Evolutionary conservation across 2,329 filamentous ascomycete species (phyloP).

Genomic region (Exophiala bonariae): DNA sequence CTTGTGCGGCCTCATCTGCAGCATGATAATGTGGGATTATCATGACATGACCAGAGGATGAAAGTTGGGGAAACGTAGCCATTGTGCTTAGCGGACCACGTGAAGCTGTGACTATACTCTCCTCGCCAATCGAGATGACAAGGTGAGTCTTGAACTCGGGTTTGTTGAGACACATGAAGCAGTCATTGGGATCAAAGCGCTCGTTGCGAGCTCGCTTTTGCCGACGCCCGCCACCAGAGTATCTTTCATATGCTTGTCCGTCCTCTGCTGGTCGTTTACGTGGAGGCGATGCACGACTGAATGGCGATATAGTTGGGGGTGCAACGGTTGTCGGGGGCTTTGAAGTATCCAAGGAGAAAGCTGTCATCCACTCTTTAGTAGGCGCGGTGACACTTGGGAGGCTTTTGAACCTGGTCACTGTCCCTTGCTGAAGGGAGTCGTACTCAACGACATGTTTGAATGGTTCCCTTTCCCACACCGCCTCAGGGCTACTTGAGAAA

Average conservation of each 20-base stretch:
- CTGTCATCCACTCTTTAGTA: slow-evolving; percentile 64
- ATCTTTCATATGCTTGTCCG: slow-evolving; percentile 32
- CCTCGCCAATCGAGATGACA: slow-evolving; percentile 83
- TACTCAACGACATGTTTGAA: slow-evolving; percentile 55
- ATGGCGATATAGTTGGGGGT: slow-evolving; percentile 73
- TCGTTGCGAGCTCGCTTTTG: slow-evolving; percentile 45
- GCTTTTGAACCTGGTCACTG: slow-evolving; percentile 85
- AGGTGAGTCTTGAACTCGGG: slow-evolving; percentile 81
- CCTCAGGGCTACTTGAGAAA: slow-evolving; percentile 68
- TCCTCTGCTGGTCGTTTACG: slow-evolving; percentile 54
- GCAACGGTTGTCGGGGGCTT: slow-evolving; percentile 61
- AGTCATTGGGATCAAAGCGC: slow-evolving; percentile 64
- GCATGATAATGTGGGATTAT: slow-evolving; percentile 86
- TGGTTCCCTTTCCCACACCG: slow-evolving; percentile 88
- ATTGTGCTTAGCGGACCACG: slow-evolving; percentile 81
- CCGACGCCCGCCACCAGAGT: slow-evolving; percentile 39
- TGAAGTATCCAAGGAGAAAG: slow-evolving; percentile 67
- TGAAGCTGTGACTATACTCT: slow-evolving; percentile 85
- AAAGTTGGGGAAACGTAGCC: slow-evolving; percentile 69
- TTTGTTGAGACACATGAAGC: slow-evolving; percentile 95
- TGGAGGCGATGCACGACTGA: slow-evolving; percentile 45
- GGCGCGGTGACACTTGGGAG: slow-evolving; percentile 76
- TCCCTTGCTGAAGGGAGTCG: slow-evolving; percentile 55
- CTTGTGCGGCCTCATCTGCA: slow-evolving; percentile 52
- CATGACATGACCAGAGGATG: slow-evolving; percentile 81